Evolutionary conservation across 1,284 basidiomycete genomes (phyloP).

Genomic region (Agroathelia rolfsii): DNA sequence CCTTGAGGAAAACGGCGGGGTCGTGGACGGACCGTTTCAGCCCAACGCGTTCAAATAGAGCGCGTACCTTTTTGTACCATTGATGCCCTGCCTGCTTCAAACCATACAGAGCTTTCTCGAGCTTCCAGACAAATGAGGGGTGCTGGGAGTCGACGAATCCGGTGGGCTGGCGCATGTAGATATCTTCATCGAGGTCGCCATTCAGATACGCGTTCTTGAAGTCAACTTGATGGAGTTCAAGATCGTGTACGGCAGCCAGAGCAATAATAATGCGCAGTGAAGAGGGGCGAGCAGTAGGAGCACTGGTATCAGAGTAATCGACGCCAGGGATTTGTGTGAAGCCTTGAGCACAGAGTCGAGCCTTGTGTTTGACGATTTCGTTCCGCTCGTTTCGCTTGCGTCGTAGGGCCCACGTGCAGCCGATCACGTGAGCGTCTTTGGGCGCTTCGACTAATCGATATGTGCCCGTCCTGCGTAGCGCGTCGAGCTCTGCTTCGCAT

Average conservation of each 20-base stretch:
- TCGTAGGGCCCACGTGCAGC: too few species aligned
- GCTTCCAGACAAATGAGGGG: slow-evolving; percentile 9
- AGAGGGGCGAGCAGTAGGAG: slow-evolving; percentile 12
- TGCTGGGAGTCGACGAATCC: slow-evolving; percentile 5
- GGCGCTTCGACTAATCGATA: too few species aligned
- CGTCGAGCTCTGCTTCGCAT: too few species aligned
- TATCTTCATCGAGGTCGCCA: slow-evolving; percentile 13
- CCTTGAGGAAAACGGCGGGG: slow-evolving; percentile 18
- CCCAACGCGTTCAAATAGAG: slow-evolving; percentile 10
- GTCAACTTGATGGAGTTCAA: slow-evolving; percentile 18
- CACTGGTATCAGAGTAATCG: slow-evolving; percentile 18
- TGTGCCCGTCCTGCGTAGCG: too few species aligned
- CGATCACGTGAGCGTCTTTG: too few species aligned
- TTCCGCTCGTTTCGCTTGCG: too few species aligned
- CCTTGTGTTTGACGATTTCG: too few species aligned
- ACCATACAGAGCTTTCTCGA: slow-evolving; percentile 17
- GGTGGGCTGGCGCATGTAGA: slow-evolving; percentile 18
- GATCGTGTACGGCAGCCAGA: slow-evolving; percentile 13
- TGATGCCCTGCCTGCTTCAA: slow-evolving; percentile 15
- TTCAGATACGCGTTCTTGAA: slow-evolving; percentile 20
- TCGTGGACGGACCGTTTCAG: slow-evolving; percentile 13
- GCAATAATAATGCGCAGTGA: slow-evolving; percentile 14
- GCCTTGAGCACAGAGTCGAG: slow-evolving; percentile 21
- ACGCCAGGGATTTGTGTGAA: slow-evolving; percentile 20
- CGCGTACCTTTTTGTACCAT: slow-evolving; percentile 13